These are phyloP conservation scores for Datura wrightii DNA, from an alignment of 257 asterid species.

Conservation along the genomic window DNA sequence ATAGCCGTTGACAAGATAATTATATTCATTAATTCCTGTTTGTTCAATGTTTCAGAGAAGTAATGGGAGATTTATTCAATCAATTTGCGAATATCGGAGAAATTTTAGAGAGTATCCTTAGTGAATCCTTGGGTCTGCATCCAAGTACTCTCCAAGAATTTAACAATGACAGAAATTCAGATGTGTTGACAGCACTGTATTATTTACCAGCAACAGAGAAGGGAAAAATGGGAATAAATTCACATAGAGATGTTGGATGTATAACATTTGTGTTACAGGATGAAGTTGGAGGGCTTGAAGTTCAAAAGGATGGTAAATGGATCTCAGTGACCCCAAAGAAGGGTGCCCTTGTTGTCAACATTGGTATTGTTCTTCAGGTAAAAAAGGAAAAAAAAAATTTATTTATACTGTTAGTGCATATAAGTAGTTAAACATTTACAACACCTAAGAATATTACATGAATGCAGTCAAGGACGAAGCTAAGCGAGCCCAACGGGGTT, in stretches of 20 bases:
- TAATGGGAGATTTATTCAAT: conserved; percentile 50
- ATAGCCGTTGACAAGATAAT: not conserved
- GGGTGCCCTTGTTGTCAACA: conserved; percentile 54
- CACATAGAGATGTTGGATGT: conserved; percentile 57
- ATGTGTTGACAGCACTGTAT: conserved; percentile 55
- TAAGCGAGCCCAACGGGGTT: too few species aligned
- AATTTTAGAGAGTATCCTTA: conserved; percentile 51
- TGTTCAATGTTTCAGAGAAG: conserved; percentile 41
- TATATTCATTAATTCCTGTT: not conserved
- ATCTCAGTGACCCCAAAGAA: conserved; percentile 45
- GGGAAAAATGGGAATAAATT: conserved; percentile 47
- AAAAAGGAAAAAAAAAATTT: not conserved
- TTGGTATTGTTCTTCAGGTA: conserved; percentile 56
- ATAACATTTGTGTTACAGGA: conserved; percentile 62
- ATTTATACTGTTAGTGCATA: not conserved
- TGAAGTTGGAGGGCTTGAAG: conserved; percentile 67
- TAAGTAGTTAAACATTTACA: not conserved
- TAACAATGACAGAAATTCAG: conserved; percentile 61
- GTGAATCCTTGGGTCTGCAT: conserved; percentile 63
- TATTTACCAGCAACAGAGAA: conserved; percentile 55
- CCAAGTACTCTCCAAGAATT: conserved; percentile 50
- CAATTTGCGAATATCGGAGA: conserved; percentile 43
- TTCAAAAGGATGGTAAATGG: conserved; percentile 51
- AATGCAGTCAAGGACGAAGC: too few species aligned
- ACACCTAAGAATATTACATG: not conserved